A percentile compares a stretch with the other conserved stretches of the same genome.
Conservation (phyloP, 441 rosid species). For the Pelargonium citronellum region DNA sequence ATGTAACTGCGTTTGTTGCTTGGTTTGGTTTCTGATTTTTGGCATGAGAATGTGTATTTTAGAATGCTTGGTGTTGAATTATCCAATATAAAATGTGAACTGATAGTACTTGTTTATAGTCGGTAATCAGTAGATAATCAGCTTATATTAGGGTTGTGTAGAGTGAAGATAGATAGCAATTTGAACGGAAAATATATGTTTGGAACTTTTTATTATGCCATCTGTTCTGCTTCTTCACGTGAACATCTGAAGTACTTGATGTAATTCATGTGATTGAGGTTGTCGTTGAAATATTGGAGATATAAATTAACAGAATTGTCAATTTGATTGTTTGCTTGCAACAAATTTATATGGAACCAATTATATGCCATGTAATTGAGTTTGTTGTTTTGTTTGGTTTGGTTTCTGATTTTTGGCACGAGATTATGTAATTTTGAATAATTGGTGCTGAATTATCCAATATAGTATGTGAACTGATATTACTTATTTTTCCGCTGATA, state of each 20-base stretch:
- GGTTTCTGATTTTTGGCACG: neutral
- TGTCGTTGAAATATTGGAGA: too few species aligned
- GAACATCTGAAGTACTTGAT: too few species aligned
- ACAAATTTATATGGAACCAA: too few species aligned
- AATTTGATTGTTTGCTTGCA: too few species aligned
- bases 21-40: neutral
- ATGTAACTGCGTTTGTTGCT: neutral
- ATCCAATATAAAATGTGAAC: neutral
- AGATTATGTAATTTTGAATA: neutral
- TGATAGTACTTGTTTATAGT: neutral
- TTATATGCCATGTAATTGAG: too few species aligned
- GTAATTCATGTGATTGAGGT: too few species aligned
- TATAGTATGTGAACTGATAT: neutral
- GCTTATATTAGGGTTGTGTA: neutral
- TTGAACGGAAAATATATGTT: neutral
- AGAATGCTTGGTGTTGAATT: neutral
- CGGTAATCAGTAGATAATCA: too few species aligned
- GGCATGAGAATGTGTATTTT: neutral
- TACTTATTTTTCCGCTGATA: neutral
- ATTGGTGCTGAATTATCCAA: neutral
- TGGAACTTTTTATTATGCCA: neutral
- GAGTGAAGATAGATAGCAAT: neutral
- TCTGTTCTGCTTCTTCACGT: neutral
- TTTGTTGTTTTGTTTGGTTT: neutral
- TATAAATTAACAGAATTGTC: too few species aligned